These are phyloP conservation scores for Apiotrichum sp. DNA, from an alignment of 1,284 basidiomycete species.

Conservation along the genomic window DNA sequence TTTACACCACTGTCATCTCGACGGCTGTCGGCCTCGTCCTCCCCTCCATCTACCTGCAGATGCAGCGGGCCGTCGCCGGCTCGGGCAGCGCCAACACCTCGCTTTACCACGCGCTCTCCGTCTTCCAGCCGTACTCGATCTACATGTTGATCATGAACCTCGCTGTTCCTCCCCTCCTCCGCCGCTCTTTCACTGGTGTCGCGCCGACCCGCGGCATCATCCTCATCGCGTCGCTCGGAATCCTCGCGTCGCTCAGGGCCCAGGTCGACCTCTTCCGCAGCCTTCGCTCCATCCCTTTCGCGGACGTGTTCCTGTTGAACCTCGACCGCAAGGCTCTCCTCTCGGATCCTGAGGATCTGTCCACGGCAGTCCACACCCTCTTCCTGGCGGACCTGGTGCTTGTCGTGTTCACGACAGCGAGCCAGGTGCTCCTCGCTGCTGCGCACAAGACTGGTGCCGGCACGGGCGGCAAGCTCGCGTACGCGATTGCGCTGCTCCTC, in stretches of 20 bases:
- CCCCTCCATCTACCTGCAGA: background rate
- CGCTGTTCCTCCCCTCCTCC: slow-evolving; percentile 8
- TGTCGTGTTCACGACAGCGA: background rate
- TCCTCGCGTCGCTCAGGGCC: background rate
- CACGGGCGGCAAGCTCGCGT: background rate
- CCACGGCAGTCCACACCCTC: slow-evolving; percentile 1
- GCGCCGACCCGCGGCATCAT: slow-evolving; percentile 7
- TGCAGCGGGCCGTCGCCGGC: background rate
- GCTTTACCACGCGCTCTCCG: slow-evolving; percentile 5
- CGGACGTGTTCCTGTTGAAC: background rate
- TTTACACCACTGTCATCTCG: slow-evolving; percentile 11
- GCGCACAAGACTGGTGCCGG: background rate
- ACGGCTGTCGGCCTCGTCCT: slow-evolving; percentile 7
- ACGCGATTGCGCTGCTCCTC: background rate
- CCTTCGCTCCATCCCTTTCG: background rate
- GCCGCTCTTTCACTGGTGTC: slow-evolving; percentile 1
- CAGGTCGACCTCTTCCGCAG: background rate
- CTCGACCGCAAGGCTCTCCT: background rate
- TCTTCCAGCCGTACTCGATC: slow-evolving; percentile 11
- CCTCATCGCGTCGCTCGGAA: slow-evolving; percentile 11
- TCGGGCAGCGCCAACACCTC: no score
- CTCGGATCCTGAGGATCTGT: background rate
- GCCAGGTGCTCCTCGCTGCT: slow-evolving; percentile 7
- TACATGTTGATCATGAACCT: slow-evolving; percentile 16
- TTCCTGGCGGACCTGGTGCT: slow-evolving; percentile 7